A percentile compares a stretch with the other conserved stretches of the same genome.
Conservation (phyloP, 768 basidiomycete genomes). For the Lactarius quietus region DNA sequence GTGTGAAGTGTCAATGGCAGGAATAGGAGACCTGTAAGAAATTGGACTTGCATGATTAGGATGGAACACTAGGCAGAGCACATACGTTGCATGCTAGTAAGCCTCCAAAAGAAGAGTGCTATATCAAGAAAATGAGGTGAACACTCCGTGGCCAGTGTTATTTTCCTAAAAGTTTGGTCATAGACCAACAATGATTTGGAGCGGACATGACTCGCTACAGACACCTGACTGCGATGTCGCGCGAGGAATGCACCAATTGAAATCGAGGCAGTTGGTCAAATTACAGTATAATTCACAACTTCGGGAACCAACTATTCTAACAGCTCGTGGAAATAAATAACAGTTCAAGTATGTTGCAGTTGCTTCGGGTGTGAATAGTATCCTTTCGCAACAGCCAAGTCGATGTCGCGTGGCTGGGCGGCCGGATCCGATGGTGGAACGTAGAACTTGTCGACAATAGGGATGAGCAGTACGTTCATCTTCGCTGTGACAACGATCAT, state of each 20-base stretch:
- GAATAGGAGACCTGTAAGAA: slow-evolving; percentile 79
- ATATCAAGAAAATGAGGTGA: too few relatives aligned
- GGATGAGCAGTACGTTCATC: slow-evolving; percentile 93
- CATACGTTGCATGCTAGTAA: slow-evolving; percentile 52
- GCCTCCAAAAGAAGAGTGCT: slow-evolving; percentile 62
- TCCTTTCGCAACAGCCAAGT: slow-evolving; percentile 86
- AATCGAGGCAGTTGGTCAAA: background rate
- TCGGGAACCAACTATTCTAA: background rate
- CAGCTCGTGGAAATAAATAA: background rate
- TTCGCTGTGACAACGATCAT: slow-evolving; percentile 95
- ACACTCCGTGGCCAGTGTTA: too few relatives aligned
- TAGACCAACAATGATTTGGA: too few relatives aligned
- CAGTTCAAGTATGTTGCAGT: slow-evolving; percentile 12
- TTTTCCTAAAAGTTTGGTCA: too few relatives aligned
- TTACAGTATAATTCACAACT: background rate
- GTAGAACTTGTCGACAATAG: slow-evolving; percentile 90
- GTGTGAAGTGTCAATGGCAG: slow-evolving; percentile 81
- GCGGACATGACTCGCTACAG: background rate
- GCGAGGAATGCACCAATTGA: too few relatives aligned
- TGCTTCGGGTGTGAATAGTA: slow-evolving; percentile 51
- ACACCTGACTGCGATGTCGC: background rate
- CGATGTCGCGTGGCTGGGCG: slow-evolving; percentile 61
- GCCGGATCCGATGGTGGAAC: slow-evolving; percentile 84
- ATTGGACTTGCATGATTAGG: slow-evolving; percentile 57
- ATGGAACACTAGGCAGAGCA: slow-evolving; percentile 12